These are phyloP conservation scores for Zymoseptoria tritici DNA, from an alignment of 2,329 filamentous ascomycete species.

Conservation along the genomic window DNA sequence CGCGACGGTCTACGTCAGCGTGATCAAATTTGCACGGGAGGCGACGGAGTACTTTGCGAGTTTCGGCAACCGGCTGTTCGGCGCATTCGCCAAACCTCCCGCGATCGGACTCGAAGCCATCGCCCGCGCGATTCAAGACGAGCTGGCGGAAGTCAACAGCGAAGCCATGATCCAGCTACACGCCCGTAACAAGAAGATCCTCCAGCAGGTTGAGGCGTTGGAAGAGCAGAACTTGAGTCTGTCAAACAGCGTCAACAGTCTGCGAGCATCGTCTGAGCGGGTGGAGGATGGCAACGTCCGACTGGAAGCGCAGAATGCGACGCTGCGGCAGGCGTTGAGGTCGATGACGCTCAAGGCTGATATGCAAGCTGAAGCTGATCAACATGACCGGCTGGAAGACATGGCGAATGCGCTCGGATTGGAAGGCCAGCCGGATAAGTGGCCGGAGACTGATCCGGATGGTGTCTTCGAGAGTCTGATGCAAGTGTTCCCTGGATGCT, in stretches of 20 bases:
- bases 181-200: not conserved
- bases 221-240: not conserved
- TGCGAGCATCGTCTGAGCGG: not conserved
- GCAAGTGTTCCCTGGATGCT: not conserved
- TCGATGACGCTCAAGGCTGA: not conserved
- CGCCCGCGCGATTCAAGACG: not conserved
- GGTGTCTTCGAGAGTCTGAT: not conserved
- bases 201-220: not conserved
- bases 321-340: not conserved
- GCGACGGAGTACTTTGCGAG: constrained; percentile 2
- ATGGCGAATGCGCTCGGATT: not conserved
- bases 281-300: not conserved
- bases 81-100: not conserved
- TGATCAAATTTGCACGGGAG: constrained; percentile 4
- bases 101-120: not conserved
- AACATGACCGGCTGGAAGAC: not conserved
- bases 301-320: not conserved
- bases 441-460: not conserved
- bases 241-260: not conserved
- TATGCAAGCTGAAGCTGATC: not conserved
- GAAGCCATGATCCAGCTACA: not conserved
- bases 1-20: not conserved
- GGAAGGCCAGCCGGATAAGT: not conserved
- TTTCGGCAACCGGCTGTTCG: not conserved
- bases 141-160: not conserved